phyloP scores from a whole-genome alignment of 495 filamentous ascomycete genomes.

The Aspergillus steynii region DNA sequence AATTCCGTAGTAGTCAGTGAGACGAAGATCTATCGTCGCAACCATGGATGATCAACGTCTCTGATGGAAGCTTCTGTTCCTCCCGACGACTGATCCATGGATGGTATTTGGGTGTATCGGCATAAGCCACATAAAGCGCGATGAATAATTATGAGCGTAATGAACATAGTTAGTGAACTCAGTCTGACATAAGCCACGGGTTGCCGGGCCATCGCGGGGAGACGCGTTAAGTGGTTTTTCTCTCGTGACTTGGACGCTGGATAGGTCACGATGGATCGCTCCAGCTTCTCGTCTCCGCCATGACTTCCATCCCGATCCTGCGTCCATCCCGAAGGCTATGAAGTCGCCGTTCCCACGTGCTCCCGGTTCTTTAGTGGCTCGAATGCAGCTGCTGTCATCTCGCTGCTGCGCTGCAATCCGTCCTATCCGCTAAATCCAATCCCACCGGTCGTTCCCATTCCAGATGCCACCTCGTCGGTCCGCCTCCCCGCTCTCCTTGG shows the following conservation, averaged over 20 bases:
- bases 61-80: too few species aligned
- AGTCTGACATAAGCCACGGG: conserved; percentile 16
- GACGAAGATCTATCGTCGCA: too few species aligned
- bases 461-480: conserved; percentile 42
- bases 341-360: conserved; percentile 5
- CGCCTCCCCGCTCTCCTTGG: conserved; percentile 41
- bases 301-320: conserved; percentile 12
- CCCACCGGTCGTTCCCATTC: conserved; percentile 17
- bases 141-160: too few species aligned
- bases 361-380: conserved; percentile 10
- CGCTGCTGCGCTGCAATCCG: conserved; percentile 20
- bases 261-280: too few species aligned
- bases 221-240: conserved; percentile 43
- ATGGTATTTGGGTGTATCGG: too few species aligned
- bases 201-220: conserved; percentile 25
- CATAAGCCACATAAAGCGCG: too few species aligned
- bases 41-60: too few species aligned
- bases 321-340: conserved; percentile 21
- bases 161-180: too few species aligned
- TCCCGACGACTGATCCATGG: too few species aligned
- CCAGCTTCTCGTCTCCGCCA: background rate
- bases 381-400: conserved; percentile 21
- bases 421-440: conserved; percentile 9
- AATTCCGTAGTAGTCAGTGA: too few species aligned
- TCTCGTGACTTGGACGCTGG: conserved; percentile 20